These are phyloP conservation scores for Ceratocystis huliohia DNA, from an alignment of 2,329 filamentous ascomycete species.

Conservation along the genomic window DNA sequence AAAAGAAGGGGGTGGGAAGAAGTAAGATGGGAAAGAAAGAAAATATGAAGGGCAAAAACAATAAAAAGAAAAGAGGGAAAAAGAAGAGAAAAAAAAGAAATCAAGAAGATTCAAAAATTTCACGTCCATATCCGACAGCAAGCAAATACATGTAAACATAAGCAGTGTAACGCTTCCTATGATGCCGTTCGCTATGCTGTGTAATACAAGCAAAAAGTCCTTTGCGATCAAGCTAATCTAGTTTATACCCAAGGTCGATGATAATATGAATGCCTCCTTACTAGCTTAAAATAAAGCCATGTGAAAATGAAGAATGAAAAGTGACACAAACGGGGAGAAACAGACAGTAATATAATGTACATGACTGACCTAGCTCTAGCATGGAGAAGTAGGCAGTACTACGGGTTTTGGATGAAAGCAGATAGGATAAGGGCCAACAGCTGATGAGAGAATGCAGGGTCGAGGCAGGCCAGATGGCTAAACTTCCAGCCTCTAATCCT, in stretches of 20 bases:
- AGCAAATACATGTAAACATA: background rate
- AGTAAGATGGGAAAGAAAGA: background rate
- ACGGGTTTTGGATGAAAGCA: background rate
- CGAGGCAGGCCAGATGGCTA: background rate
- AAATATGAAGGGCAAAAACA: background rate
- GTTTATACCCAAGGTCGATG: background rate
- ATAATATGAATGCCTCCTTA: background rate
- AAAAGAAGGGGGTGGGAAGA: background rate
- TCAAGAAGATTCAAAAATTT: background rate
- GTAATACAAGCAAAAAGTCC: background rate
- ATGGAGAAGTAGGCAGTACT: background rate
- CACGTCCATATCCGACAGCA: background rate
- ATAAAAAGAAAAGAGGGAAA: background rate
- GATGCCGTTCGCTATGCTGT: background rate
- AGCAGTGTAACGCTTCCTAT: background rate
- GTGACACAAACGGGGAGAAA: background rate
- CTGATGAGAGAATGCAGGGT: background rate
- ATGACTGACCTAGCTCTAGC: constrained; percentile 13
- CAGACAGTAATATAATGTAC: constrained; percentile 15
- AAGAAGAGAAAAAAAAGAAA: background rate
- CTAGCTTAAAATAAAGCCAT: background rate
- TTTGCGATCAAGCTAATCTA: background rate
- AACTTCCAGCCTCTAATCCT: background rate
- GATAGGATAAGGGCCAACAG: background rate
- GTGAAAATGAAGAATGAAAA: background rate